Base-by-base conservation (phyloP, 306 rosid species). In the Cyclanthera cordifolia region DNA sequence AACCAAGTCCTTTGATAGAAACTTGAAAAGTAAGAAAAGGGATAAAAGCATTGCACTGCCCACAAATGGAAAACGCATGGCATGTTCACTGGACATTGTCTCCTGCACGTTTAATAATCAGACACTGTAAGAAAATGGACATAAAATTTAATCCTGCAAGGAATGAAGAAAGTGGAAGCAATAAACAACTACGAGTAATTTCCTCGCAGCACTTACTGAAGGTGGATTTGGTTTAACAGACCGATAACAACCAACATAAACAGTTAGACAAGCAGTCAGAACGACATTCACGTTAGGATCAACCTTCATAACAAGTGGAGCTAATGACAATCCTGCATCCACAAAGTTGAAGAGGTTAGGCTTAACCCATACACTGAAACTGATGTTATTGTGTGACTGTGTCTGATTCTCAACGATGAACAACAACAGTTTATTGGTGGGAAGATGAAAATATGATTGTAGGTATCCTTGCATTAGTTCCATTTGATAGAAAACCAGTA, bases 1-100 rank as follows among this genome's bases (percentile, higher is more conserved):
- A 74, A 94, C 99, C 87, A 94, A 83, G 87, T 94, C 97, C 87
- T 94, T 94, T 3, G 97, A 90, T 25, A 94, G 77, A 87, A 94
- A 90, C 95, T 94, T 94, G 76, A 94, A 94, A 69, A 94, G 99
- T 46, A 94, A 78, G 82, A 94, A 94, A 54, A 94, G 95, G 12
- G 99, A 90, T 69, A 94, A 75, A 73, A 94, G 78, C 99, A 94
- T 90, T 30, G 99, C 99, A 86, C 99, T 94, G 76, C 97, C 99
- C 69, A 94, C 96, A 82, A 94, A 90, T 2, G 99, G 99, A 67
- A 94, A 94, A 45, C 99, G 96, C 97, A 94, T 90, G 70, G 99
- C 99, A 73, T 90, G 99, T 73, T 90, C 99, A 65, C 85, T 94
- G 4, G 99, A 94, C 99, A 94, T 94, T 8, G 99, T 94, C 83